phyloP scores from a whole-genome alignment of 495 filamentous ascomycete genomes.

The Staphylotrichum tortipilum region DNA sequence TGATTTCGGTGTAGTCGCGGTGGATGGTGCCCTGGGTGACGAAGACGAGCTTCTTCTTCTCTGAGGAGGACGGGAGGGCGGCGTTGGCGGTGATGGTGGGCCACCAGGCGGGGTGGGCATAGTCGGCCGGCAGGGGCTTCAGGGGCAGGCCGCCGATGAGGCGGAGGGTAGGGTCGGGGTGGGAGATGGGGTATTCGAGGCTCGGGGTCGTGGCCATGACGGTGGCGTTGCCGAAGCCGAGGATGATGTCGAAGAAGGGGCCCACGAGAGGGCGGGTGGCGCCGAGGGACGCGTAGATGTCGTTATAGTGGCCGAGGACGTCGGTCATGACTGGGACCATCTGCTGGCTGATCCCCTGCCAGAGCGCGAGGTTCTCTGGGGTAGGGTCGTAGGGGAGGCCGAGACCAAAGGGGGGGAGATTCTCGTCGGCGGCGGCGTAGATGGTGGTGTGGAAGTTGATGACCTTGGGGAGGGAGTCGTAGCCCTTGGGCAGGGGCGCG shows the following conservation, averaged over 20 bases:
- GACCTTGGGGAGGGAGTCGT: constrained; percentile 5
- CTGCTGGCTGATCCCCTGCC: constrained; percentile 2
- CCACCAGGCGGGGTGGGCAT: constrained; percentile 22
- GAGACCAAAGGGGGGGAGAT: constrained; percentile 25
- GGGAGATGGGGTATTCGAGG: constrained; percentile 8
- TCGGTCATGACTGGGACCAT: neutral
- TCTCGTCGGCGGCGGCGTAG: constrained; percentile 10
- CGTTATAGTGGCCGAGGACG: constrained; percentile 22
- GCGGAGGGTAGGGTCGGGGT: neutral
- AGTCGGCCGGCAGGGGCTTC: constrained; percentile 5
- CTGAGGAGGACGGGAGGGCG: constrained; percentile 1
- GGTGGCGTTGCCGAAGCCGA: constrained; percentile 26
- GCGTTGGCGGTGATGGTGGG: constrained; percentile 14
- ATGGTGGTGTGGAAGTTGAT: constrained; percentile 15
- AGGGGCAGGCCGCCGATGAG: constrained; percentile 14
- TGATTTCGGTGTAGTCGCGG: constrained; percentile 22
- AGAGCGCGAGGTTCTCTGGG: constrained; percentile 9
- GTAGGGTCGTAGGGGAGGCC: constrained; percentile 12
- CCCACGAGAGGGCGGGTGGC: constrained; percentile 4
- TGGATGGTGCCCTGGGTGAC: constrained; percentile 33
- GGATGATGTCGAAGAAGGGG: constrained; percentile 6
- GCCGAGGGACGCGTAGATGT: constrained; percentile 4
- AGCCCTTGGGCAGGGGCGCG: constrained; percentile 14
- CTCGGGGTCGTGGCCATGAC: constrained; percentile 25
- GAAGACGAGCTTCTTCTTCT: constrained; percentile 27